A percentile compares a stretch with the other conserved stretches of the same genome.
Conservation (phyloP, 2,329 filamentous ascomycete species). For the Emmonsiellopsis sp. region DNA sequence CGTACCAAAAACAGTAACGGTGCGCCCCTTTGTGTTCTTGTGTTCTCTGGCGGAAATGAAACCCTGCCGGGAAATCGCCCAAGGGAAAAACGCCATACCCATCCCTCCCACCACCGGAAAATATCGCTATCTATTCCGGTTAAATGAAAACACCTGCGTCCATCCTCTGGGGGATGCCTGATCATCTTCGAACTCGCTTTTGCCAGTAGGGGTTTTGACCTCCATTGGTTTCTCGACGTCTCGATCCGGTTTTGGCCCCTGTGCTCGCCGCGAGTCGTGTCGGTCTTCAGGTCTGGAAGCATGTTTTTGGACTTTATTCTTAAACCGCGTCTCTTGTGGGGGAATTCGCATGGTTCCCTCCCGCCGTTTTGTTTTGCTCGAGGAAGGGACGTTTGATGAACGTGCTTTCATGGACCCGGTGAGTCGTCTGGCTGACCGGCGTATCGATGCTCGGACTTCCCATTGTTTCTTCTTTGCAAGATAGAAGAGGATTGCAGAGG, state of each 20-base stretch:
- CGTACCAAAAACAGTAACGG: no score
- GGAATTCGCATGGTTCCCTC: background rate
- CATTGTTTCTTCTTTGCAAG: conserved; percentile 78
- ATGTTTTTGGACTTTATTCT: background rate
- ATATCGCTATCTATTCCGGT: background rate
- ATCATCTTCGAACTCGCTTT: background rate
- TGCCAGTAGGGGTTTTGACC: background rate
- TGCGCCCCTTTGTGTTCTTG: no score
- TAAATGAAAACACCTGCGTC: background rate
- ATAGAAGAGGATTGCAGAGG: conserved; percentile 61
- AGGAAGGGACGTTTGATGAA: background rate
- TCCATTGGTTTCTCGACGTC: conserved; percentile 3
- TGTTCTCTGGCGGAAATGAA: no score
- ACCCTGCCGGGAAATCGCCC: no score
- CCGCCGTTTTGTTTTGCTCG: background rate
- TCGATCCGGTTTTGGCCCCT: background rate
- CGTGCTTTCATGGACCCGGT: conserved; percentile 10
- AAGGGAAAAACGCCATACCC: no score
- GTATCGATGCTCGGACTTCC: conserved; percentile 64
- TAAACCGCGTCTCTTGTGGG: background rate
- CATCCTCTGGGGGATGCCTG: background rate
- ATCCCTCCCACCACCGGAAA: background rate
- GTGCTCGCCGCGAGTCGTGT: background rate
- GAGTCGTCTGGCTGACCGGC: conserved; percentile 51
- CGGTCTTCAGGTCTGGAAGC: background rate